phyloP scores from a whole-genome alignment of 2,329 filamentous ascomycete species.

The Achaetomium macrosporum region DNA sequence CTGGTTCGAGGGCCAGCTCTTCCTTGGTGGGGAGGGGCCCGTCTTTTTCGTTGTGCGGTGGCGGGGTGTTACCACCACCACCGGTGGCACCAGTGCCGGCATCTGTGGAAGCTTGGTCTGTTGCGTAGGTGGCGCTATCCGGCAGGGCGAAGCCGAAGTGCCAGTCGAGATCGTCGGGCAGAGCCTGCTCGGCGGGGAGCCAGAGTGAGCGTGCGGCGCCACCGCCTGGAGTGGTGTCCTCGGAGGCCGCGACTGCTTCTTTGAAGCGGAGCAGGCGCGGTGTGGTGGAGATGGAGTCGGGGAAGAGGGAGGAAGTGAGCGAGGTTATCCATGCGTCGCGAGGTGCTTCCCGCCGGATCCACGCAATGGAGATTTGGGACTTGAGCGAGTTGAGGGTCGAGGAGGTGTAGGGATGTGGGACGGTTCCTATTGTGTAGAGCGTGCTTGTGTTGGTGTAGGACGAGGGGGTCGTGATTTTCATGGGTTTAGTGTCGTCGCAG shows the following conservation, averaged over 20 bases:
- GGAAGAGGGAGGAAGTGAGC: constrained; percentile 64
- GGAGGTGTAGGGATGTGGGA: constrained; percentile 88
- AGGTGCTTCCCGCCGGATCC: constrained; percentile 60
- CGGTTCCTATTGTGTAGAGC: constrained; percentile 75
- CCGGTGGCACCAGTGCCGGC: not conserved
- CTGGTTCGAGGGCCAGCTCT: constrained; percentile 49
- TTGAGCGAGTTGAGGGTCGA: constrained; percentile 60
- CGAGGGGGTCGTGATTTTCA: constrained; percentile 61
- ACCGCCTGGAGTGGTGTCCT: constrained; percentile 28
- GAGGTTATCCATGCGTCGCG: constrained; percentile 75
- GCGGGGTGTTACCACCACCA: not conserved
- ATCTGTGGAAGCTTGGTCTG: not conserved
- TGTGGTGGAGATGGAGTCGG: constrained; percentile 54
- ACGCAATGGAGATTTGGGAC: constrained; percentile 54
- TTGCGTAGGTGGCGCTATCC: constrained; percentile 37
- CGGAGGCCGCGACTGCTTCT: constrained; percentile 62
- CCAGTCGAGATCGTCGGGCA: constrained; percentile 76
- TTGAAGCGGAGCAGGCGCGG: constrained; percentile 71
- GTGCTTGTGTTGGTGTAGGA: constrained; percentile 66
- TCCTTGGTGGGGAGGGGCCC: constrained; percentile 30
- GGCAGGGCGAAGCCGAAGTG: constrained; percentile 82
- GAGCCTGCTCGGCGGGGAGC: constrained; percentile 64
- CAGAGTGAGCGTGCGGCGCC: constrained; percentile 62
- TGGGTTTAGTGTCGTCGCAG: constrained; percentile 59
- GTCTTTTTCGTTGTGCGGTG: not conserved